Evolutionary conservation across 2,329 filamentous ascomycete genomes (phyloP).

Genomic region (Alternaria sp.): DNA sequence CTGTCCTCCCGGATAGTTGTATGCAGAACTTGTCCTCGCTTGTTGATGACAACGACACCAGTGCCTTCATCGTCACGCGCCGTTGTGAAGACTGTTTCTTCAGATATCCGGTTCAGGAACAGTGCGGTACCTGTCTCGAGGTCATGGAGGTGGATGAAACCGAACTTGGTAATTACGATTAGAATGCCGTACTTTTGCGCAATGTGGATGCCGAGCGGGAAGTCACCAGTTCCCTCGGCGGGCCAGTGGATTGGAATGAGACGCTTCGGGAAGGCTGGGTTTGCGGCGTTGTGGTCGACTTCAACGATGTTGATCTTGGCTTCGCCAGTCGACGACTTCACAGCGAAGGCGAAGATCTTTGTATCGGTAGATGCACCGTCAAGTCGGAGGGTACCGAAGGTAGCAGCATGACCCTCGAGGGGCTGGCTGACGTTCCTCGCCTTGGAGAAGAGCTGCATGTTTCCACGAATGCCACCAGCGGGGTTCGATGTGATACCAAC

Average conservation of each 20-base stretch:
- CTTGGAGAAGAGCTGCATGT: conserved; percentile 96
- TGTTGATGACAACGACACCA: conserved; percentile 93
- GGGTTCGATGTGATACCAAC: conserved; percentile 95
- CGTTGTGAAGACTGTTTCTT: conserved; percentile 98
- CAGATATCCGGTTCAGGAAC: conserved; percentile 99
- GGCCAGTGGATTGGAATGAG: conserved; percentile 98
- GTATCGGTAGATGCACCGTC: conserved; percentile 91
- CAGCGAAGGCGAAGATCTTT: conserved; percentile 96
- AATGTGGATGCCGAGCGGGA: conserved; percentile 97
- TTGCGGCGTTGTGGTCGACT: conserved; percentile 90
- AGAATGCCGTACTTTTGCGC: conserved; percentile 96
- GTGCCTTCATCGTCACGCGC: conserved; percentile 82
- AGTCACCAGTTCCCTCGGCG: conserved; percentile 92
- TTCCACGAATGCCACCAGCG: conserved; percentile 90
- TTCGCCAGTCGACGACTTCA: conserved; percentile 79
- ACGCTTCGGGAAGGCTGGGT: conserved; percentile 92
- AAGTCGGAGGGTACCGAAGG: conserved; percentile 87
- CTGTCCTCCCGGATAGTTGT: conserved; percentile 92
- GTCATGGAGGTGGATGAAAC: conserved; percentile 98
- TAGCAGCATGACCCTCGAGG: conserved; percentile 95
- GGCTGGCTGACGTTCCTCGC: conserved; percentile 97
- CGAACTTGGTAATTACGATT: conserved; percentile 98
- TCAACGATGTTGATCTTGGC: conserved; percentile 98
- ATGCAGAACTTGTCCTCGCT: conserved; percentile 94
- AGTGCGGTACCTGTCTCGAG: conserved; percentile 94